Base-by-base conservation (phyloP, 1,284 basidiomycete genomes). In the Moesziomyces sp. region DNA sequence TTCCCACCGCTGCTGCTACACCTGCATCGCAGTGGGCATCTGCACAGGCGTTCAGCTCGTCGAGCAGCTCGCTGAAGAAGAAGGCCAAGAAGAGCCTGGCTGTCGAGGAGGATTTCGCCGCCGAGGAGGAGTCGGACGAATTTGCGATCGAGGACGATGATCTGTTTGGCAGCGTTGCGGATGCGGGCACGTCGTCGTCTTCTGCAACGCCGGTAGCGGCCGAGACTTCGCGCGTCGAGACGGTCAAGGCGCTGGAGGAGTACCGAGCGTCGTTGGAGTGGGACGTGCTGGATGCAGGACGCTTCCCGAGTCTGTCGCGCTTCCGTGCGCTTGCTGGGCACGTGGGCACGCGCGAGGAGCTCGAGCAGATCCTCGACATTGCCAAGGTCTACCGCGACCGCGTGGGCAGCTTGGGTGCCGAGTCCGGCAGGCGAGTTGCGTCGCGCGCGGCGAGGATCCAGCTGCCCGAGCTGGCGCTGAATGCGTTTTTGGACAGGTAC, bases 401-500 rank as follows among this genome's bases (percentile, higher is more conserved):
- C 0, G 68, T 75, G 23, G 68, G 73, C 0, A 42, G 28, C 3
- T 38, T 71, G 5, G 67, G 63, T 0, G 28, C 48, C 2, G 47
- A 75, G 46, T 46, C 28, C 7, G 67, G 53, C 2, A 18, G 18
- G 24, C 14, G 21, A 0, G 59, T 75, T 7, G 64, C 57, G 0
- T 2, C 40, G 13, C 26, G 55, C 3, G 60, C 73, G 9, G 26
- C 40, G 18, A 30, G 26, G 13, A 40, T 63, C 18, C 16, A 55
- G 4, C 24, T 58, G 3, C 73, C 73, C 0, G 73, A 75, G 38
- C 18, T 75, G 10, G 73, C 54, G 33, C 43, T 75, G 33, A 64
- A 67, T 46, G 64, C 60, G 13, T 66, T 71, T n/a, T 18, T 65
- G 23, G 61, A 75, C 30, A 13, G 73, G 23, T 71, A 75, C 33